These are phyloP conservation scores for Aureobasidium sp. DNA, from an alignment of 2,329 filamentous ascomycete genomes.

Conservation along the genomic window DNA sequence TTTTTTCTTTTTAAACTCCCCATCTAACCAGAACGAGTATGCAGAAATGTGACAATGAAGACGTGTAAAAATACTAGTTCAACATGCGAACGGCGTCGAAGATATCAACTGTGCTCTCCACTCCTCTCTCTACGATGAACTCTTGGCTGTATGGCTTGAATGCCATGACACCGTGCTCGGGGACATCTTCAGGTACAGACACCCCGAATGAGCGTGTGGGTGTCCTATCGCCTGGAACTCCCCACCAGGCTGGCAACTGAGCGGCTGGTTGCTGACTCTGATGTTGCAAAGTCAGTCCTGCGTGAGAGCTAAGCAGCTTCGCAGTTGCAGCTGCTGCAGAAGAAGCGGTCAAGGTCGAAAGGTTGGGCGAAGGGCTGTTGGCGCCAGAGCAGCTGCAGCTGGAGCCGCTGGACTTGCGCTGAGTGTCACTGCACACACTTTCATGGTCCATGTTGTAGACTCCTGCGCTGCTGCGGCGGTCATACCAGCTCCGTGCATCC, in stretches of 20 bases:
- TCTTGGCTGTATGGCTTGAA: background rate
- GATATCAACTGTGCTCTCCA: slow-evolving; percentile 8
- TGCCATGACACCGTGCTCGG: background rate
- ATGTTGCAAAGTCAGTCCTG: background rate
- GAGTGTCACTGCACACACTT: background rate
- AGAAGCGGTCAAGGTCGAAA: background rate
- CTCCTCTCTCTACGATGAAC: background rate
- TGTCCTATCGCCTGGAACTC: background rate
- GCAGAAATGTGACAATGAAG: background rate
- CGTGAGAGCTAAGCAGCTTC: background rate
- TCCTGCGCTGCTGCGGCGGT: background rate
- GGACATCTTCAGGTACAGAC: background rate
- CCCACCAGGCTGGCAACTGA: slow-evolving; percentile 7
- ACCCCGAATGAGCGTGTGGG: background rate
- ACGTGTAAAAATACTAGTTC: background rate
- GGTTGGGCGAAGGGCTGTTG: background rate
- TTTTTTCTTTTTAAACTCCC: background rate
- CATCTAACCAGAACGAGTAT: background rate
- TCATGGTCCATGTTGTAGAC: slow-evolving; percentile 16
- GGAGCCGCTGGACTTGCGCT: background rate
- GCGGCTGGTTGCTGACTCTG: background rate
- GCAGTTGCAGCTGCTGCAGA: slow-evolving; percentile 4
- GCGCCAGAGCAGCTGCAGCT: background rate
- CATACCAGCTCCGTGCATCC: background rate
- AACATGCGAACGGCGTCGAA: slow-evolving; percentile 2